phyloP scores from a whole-genome alignment of 1,284 basidiomycete species.

The Microbotryum lychnidis-dioicae region DNA sequence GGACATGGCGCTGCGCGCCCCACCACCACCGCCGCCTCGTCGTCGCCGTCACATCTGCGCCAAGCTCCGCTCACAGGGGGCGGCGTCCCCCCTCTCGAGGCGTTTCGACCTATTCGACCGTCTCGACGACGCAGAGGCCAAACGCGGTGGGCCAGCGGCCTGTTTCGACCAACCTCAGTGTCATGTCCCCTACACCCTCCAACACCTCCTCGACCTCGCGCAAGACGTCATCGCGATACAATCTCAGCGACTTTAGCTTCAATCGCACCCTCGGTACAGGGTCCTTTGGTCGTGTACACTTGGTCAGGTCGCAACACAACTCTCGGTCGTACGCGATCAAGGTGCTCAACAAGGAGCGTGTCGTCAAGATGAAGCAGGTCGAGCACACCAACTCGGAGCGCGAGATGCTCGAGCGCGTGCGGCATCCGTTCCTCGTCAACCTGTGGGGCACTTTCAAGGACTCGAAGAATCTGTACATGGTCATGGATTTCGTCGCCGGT shows the following conservation, averaged over 20 bases:
- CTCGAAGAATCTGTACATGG: conserved; percentile 90
- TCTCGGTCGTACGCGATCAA: conserved; percentile 90
- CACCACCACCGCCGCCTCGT: no score
- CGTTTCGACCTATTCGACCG: no score
- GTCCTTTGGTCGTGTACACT: conserved; percentile 88
- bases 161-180: not conserved
- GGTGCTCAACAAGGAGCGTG: conserved; percentile 86
- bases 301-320: conserved; percentile 87
- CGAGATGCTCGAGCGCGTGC: conserved; percentile 75
- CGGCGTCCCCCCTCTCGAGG: no score
- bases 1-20: no score
- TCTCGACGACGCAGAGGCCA: no score
- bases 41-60: no score
- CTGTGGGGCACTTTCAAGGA: conserved; percentile 98
- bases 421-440: conserved; percentile 95
- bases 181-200: conserved; percentile 31
- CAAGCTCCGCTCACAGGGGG: no score
- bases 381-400: conserved; percentile 97
- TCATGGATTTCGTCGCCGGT: conserved; percentile 99
- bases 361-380: conserved; percentile 91
- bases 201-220: conserved; percentile 35
- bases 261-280: conserved; percentile 69
- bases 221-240: conserved; percentile 47
- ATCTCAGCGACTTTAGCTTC: conserved; percentile 46
- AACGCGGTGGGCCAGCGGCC: no score